Conservation (phyloP, 495 filamentous ascomycete species). For the Hamigera avellanea region DNA sequence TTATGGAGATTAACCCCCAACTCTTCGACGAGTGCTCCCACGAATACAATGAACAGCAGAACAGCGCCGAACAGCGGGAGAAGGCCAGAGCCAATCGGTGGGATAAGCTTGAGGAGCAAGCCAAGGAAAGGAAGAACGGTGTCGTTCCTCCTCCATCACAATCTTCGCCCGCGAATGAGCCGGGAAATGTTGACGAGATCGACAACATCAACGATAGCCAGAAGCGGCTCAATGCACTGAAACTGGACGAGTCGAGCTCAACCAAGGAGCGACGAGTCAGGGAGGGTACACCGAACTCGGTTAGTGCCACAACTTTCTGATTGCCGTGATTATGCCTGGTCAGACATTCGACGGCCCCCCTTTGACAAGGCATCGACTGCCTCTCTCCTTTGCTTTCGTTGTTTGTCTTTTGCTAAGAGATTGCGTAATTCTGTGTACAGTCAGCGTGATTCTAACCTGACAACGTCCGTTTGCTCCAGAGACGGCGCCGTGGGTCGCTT, state of each 20-base stretch:
- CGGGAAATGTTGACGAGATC: constrained; percentile 54
- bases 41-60: constrained; percentile 95
- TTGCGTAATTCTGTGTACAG: constrained; percentile 23
- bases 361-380: background rate
- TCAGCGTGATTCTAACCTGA: constrained; percentile 41
- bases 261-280: constrained; percentile 34
- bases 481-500: constrained; percentile 35
- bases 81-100: constrained; percentile 69
- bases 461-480: constrained; percentile 39
- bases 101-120: constrained; percentile 73
- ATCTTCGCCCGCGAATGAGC: constrained; percentile 31
- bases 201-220: constrained; percentile 73
- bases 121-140: constrained; percentile 52
- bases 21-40: constrained; percentile 98
- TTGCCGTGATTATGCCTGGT: constrained; percentile 4
- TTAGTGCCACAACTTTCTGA: constrained; percentile 25
- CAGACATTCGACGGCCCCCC: background rate
- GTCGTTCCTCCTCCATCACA: constrained; percentile 21
- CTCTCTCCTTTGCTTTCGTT: background rate
- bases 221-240: constrained; percentile 70
- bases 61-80: constrained; percentile 69
- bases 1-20: constrained; percentile 99
- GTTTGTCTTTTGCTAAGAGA: constrained; percentile 34
- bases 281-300: constrained; percentile 31
- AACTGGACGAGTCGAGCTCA: constrained; percentile 55